Evolutionary conservation across 371 early-diverging fungal genomes (phyloP).

Genomic region (Batkoa obscura): DNA sequence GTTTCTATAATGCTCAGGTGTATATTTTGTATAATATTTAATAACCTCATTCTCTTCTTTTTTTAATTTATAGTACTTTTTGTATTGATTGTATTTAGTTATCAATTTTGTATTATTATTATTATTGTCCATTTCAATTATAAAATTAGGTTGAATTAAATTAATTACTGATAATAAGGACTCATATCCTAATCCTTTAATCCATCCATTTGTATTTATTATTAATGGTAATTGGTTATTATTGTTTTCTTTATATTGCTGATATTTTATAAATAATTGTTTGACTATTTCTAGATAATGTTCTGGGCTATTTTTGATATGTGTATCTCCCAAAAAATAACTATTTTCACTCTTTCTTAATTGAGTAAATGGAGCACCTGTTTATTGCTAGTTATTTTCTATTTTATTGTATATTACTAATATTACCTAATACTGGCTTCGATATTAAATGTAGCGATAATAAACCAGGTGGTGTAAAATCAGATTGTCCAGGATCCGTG

Average conservation of each 20-base stretch:
- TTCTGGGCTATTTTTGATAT: not conserved
- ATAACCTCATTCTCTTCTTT: no score
- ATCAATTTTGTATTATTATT: no score
- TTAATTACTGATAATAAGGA: no score
- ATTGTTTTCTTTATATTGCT: not conserved
- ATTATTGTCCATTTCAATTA: no score
- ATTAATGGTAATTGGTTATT: not conserved
- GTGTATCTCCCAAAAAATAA: not conserved
- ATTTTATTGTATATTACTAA: not conserved
- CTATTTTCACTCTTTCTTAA: not conserved
- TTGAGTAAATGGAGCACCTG: not conserved
- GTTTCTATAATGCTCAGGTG: no score
- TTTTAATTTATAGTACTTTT: no score
- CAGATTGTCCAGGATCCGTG: not conserved
- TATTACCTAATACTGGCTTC: not conserved
- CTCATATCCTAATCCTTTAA: not conserved
- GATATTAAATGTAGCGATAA: not conserved
- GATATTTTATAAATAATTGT: not conserved
- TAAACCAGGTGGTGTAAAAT: not conserved
- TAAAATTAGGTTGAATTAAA: no score
- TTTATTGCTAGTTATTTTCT: not conserved
- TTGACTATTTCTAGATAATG: not conserved
- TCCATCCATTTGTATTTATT: not conserved
- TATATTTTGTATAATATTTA: no score
- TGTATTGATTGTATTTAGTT: no score